These are phyloP conservation scores for Verbena officinalis DNA, from an alignment of 257 asterid genomes.

Conservation along the genomic window DNA sequence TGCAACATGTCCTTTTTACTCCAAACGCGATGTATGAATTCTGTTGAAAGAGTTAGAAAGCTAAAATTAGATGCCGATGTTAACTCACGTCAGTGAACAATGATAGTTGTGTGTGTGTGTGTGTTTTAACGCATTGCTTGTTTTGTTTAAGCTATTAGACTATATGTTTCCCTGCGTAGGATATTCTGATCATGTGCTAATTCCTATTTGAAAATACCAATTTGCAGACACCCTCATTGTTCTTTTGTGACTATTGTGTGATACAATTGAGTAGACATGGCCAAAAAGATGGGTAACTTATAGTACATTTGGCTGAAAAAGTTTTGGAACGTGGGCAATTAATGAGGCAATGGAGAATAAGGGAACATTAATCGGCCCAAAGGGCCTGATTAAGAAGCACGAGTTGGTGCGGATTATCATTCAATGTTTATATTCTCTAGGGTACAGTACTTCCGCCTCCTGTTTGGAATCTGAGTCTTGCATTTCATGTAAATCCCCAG, in stretches of 20 bases:
- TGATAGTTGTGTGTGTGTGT: too few relatives aligned
- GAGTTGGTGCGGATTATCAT: conserved; percentile 71
- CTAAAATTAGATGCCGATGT: neutral
- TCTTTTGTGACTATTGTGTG: conserved; percentile 11
- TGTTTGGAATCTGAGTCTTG: conserved; percentile 85
- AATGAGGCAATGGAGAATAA: conserved; percentile 46
- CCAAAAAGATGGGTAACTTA: conserved; percentile 22
- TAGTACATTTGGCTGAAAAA: conserved; percentile 16
- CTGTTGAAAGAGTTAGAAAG: too few relatives aligned
- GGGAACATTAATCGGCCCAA: conserved; percentile 52
- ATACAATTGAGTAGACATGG: conserved; percentile 12
- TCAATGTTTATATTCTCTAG: conserved; percentile 72
- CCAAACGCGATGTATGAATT: too few relatives aligned
- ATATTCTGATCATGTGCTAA: conserved; percentile 13
- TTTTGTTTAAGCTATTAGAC: neutral
- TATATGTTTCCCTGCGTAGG: neutral
- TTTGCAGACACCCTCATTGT: conserved; percentile 22
- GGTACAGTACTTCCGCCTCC: conserved; percentile 68
- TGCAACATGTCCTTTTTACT: too few relatives aligned
- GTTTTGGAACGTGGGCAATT: conserved; percentile 18
- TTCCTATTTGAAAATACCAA: conserved; percentile 5
- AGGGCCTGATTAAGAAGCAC: conserved; percentile 58
- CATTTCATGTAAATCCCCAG: conserved; percentile 54
- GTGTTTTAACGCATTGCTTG: neutral
- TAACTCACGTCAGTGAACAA: too few relatives aligned